Percentiles rank a stretch among this genome's conserved stretches.
Conservation (phyloP, 148 eudicot species). For the Chenopodium quinoa region DNA sequence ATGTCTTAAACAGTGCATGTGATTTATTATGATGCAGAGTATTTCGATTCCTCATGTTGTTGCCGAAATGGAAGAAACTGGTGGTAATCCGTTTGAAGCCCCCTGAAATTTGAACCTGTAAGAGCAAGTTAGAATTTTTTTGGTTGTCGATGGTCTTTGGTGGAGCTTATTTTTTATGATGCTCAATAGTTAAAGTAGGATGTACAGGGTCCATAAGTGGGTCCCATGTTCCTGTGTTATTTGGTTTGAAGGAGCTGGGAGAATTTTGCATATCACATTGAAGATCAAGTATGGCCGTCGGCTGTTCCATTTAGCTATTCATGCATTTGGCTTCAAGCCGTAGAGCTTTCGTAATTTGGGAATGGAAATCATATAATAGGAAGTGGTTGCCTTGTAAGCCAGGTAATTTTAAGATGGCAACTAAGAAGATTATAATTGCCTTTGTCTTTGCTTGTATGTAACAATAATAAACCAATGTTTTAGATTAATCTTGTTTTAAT, state of each 20-base stretch:
- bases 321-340: constrained; percentile 8
- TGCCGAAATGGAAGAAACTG: constrained; percentile 8
- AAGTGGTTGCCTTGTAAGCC: constrained; percentile 1
- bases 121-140: constrained; percentile 15
- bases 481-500: constrained; percentile 1
- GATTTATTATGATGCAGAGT: neutral
- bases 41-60: neutral
- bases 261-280: constrained; percentile 23
- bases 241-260: constrained; percentile 32
- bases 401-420: neutral
- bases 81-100: constrained; percentile 10
- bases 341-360: constrained; percentile 8
- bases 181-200: constrained; percentile 34
- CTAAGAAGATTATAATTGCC: neutral
- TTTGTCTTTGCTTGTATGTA: constrained; percentile 5
- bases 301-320: constrained; percentile 6
- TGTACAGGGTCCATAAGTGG: constrained; percentile 33
- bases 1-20: neutral
- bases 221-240: constrained; percentile 26
- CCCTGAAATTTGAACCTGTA: constrained; percentile 9
- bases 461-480: constrained; percentile 10
- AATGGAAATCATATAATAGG: constrained; percentile 1
- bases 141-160: constrained; percentile 15
- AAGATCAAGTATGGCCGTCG: neutral
- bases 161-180: constrained; percentile 39